Evolutionary conservation across 2,329 filamentous ascomycete genomes (phyloP).

Genomic region (Annulohypoxylon truncatum): DNA sequence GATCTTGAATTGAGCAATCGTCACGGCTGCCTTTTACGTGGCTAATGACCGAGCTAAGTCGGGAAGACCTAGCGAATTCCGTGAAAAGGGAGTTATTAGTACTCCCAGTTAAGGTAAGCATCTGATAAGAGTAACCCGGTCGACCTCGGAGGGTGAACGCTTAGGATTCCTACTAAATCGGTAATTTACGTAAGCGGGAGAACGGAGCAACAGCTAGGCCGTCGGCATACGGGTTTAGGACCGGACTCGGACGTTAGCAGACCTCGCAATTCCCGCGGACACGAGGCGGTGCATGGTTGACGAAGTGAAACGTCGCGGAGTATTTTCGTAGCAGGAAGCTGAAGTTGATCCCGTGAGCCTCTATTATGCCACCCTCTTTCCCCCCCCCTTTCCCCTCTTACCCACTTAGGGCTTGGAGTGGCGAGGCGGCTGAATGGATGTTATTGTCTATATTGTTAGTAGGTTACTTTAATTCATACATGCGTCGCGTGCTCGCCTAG

Average conservation of each 20-base stretch:
- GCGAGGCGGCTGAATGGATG: conserved; percentile 31
- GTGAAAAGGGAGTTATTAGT: too few relatives aligned
- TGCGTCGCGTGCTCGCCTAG: conserved; percentile 8
- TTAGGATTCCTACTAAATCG: neutral
- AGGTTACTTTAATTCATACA: conserved; percentile 11
- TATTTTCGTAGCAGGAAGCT: conserved; percentile 39
- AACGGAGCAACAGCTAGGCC: conserved; percentile 22
- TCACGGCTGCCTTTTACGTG: conserved; percentile 4
- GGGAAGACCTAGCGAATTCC: neutral
- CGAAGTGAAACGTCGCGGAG: conserved; percentile 27
- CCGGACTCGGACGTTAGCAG: conserved; percentile 23
- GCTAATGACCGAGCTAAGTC: neutral
- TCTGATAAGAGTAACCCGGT: neutral
- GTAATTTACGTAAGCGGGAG: conserved; percentile 26
- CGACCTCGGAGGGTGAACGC: neutral
- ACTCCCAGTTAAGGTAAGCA: neutral
- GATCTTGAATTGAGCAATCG: conserved; percentile 6
- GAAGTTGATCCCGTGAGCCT: conserved; percentile 31
- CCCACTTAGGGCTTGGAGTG: conserved; percentile 7
- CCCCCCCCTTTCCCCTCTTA: neutral
- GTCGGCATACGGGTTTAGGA: conserved; percentile 23
- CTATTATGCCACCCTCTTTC: neutral
- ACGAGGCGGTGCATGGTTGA: conserved; percentile 25
- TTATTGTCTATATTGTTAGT: conserved; percentile 19
- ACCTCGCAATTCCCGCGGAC: neutral